Evolutionary conservation across 129 eudicot genomes (phyloP).

Genomic region (Centrapalus pauciflorus): DNA sequence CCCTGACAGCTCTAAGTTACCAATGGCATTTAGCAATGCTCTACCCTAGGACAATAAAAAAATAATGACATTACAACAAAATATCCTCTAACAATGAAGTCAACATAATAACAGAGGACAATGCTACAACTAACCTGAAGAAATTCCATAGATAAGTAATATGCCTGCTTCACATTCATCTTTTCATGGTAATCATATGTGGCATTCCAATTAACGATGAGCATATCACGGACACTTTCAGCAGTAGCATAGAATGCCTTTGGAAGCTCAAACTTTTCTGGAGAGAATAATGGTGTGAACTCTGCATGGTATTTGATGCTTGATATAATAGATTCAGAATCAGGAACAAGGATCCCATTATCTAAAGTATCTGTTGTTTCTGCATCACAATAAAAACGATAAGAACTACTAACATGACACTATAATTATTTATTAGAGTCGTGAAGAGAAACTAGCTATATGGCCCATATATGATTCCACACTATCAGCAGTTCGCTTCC

Average conservation of each 20-base stretch:
- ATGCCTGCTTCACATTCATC: conserved; percentile 55
- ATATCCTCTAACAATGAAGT: neutral
- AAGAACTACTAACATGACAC: neutral
- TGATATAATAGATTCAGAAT: conserved; percentile 44
- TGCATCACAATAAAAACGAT: conserved; percentile 7
- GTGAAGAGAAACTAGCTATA: neutral
- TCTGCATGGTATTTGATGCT: conserved; percentile 66
- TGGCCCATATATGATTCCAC: neutral
- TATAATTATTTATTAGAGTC: neutral
- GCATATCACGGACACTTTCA: conserved; percentile 53
- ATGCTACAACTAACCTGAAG: conserved; percentile 47
- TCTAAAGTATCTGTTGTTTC: conserved; percentile 35
- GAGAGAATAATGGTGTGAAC: conserved; percentile 60
- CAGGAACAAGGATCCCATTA: conserved; percentile 32
- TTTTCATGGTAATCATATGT: conserved; percentile 47
- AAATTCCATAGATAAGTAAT: conserved; percentile 70
- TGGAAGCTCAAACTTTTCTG: conserved; percentile 51
- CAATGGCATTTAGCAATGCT: conserved; percentile 62
- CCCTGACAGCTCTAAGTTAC: conserved; percentile 61
- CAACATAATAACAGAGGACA: neutral
- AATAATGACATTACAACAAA: conserved; percentile 1
- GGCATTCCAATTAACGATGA: conserved; percentile 55
- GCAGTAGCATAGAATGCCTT: conserved; percentile 68
- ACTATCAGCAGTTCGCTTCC: neutral
- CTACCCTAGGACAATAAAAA: conserved; percentile 42